phyloP scores from a whole-genome alignment of 495 filamentous ascomycete genomes.

The Hypoxylon crocopeplum region DNA sequence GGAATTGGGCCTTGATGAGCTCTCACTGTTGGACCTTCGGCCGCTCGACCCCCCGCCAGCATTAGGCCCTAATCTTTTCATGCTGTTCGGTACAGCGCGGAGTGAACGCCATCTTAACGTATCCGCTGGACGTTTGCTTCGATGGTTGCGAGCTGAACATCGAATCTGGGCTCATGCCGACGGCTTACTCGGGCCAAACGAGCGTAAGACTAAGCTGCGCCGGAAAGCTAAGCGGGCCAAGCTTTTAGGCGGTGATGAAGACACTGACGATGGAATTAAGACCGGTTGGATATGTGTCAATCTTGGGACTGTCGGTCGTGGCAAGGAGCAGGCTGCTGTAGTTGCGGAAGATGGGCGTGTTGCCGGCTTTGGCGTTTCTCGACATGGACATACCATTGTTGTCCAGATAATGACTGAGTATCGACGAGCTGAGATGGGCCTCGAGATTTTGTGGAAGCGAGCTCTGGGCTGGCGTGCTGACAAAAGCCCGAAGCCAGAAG shows the following conservation, averaged over 20 bases:
- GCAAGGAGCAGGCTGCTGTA: conserved; percentile 50
- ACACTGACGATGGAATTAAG: conserved; percentile 77
- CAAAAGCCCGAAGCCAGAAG: conserved; percentile 19
- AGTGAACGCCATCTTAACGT: conserved; percentile 94
- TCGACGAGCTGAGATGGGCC: conserved; percentile 80
- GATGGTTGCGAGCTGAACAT: conserved; percentile 79
- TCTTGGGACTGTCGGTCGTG: conserved; percentile 69
- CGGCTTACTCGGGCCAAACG: conserved; percentile 86
- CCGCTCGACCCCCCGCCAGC: conserved; percentile 83
- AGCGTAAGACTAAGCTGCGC: conserved; percentile 85
- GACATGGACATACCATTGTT: conserved; percentile 67
- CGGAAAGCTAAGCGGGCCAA: conserved; percentile 80
- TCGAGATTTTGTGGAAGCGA: conserved; percentile 80
- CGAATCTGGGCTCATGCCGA: conserved; percentile 79
- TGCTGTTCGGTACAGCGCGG: conserved; percentile 92
- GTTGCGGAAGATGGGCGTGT: conserved; percentile 53
- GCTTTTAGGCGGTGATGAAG: conserved; percentile 64
- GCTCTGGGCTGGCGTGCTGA: conserved; percentile 52
- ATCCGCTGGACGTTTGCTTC: conserved; percentile 84
- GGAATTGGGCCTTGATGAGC: conserved; percentile 80
- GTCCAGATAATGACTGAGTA: conserved; percentile 90
- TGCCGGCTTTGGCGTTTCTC: conserved; percentile 78
- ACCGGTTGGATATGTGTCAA: conserved; percentile 98
- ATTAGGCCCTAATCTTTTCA: conserved; percentile 84
- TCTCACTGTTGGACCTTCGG: conserved; percentile 82